Evolutionary conservation across 495 filamentous ascomycete species (phyloP).

Genomic region (Apiosordaria backusii): DNA sequence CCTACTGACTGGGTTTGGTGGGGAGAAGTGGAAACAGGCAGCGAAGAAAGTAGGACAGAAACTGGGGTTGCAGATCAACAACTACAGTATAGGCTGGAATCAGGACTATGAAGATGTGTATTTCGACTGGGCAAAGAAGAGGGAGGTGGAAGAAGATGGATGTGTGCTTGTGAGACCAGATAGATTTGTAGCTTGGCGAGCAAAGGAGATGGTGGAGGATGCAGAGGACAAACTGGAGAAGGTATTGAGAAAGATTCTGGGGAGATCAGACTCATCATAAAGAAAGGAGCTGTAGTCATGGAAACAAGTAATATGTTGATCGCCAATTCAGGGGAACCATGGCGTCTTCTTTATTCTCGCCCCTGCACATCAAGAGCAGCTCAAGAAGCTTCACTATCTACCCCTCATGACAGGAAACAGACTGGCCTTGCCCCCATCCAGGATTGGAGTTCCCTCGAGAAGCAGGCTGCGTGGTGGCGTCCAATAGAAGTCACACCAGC

Average conservation of each 20-base stretch:
- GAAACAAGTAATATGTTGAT: not conserved
- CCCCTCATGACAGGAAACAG: too few relatives aligned
- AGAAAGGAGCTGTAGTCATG: not conserved
- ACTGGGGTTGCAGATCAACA: constrained; percentile 27
- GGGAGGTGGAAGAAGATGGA: constrained; percentile 39
- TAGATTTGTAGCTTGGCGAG: constrained; percentile 45
- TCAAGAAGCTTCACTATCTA: too few relatives aligned
- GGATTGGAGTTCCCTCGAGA: not conserved
- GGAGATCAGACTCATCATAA: not conserved
- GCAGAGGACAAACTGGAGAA: constrained; percentile 23
- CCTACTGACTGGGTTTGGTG: constrained; percentile 38
- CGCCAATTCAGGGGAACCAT: not conserved
- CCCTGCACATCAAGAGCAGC: too few relatives aligned
- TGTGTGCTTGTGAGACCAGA: constrained; percentile 44
- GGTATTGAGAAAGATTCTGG: constrained; percentile 29
- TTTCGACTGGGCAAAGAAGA: constrained; percentile 33
- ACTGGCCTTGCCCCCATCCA: too few relatives aligned
- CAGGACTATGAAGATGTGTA: constrained; percentile 41
- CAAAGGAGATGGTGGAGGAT: constrained; percentile 22
- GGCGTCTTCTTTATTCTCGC: not conserved
- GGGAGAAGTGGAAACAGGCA: constrained; percentile 33
- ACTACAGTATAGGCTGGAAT: constrained; percentile 38
- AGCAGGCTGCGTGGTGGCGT: constrained; percentile 6
- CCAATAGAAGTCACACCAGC: not conserved
- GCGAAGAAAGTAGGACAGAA: constrained; percentile 18